phyloP scores from a whole-genome alignment of 2,329 filamentous ascomycete genomes.

The Colletotrichum paranaense region DNA sequence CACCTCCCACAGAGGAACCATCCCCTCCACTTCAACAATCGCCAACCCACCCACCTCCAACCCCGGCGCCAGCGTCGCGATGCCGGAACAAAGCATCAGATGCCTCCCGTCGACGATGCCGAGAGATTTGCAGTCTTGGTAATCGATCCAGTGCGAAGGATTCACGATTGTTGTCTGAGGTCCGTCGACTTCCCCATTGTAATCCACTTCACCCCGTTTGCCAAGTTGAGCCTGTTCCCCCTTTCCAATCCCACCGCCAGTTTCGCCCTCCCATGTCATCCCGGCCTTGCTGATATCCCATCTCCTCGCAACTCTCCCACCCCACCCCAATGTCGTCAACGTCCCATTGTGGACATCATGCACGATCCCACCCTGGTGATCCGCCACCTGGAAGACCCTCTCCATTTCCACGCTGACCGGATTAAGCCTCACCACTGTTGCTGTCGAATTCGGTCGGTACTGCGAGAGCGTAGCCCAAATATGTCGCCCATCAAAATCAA shows the following conservation, averaged over 20 bases:
- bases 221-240: conserved; percentile 40
- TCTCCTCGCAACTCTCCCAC: conserved; percentile 52
- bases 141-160: conserved; percentile 58
- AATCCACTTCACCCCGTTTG: conserved; percentile 46
- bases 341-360: conserved; percentile 49
- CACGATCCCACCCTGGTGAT: conserved; percentile 60
- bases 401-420: conserved; percentile 49
- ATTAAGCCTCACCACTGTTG: conserved; percentile 52
- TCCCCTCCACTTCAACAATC: conserved; percentile 56
- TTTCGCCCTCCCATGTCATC: background rate
- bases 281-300: conserved; percentile 43
- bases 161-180: conserved; percentile 45
- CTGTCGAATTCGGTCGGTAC: conserved; percentile 59
- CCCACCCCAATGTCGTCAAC: conserved; percentile 59
- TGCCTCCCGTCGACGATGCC: conserved; percentile 51
- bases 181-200: conserved; percentile 35
- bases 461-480: conserved; percentile 60
- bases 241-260: background rate
- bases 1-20: conserved; percentile 58
- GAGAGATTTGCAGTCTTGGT: conserved; percentile 64
- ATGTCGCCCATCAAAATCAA: conserved; percentile 59
- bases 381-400: conserved; percentile 48
- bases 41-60: conserved; percentile 57
- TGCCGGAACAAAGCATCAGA: conserved; percentile 60
- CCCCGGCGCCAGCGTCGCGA: conserved; percentile 47